These are phyloP conservation scores for Selaginella tamariscina DNA, from an alignment of 75 land plant species.

Conservation along the genomic window DNA sequence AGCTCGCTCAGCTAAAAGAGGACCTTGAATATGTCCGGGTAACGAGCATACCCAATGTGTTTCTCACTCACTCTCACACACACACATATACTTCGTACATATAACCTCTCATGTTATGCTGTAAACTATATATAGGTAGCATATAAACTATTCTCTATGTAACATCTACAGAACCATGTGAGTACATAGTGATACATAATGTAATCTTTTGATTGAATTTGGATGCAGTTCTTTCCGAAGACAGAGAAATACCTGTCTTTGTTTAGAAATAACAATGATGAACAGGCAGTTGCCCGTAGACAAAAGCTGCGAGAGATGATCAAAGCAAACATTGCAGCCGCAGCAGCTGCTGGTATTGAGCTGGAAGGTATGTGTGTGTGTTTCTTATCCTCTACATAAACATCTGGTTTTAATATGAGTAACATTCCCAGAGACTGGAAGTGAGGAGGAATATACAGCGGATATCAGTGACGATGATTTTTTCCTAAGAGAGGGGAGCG, in stretches of 20 bases:
- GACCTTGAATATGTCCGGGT: slow-evolving; percentile 97
- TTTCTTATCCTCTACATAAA: not conserved
- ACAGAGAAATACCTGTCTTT: slow-evolving; percentile 87
- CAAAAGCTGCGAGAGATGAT: slow-evolving; percentile 64
- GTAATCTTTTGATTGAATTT: not conserved
- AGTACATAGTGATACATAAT: too few species aligned
- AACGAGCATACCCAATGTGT: slow-evolving; percentile 27
- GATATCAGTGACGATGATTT: slow-evolving; percentile 89
- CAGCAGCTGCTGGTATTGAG: slow-evolving; percentile 91
- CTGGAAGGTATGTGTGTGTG: slow-evolving; percentile 55
- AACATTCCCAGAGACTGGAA: slow-evolving; percentile 75
- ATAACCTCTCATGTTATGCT: too few species aligned
- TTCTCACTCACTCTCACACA: too few species aligned
- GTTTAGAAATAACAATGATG: slow-evolving; percentile 65
- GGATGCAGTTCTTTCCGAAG: slow-evolving; percentile 98
- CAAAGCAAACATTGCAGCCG: slow-evolving; percentile 72
- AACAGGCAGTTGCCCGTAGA: slow-evolving; percentile 49
- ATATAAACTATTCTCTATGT: too few species aligned
- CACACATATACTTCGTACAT: too few species aligned
- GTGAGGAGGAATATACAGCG: slow-evolving; percentile 82
- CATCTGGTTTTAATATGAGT: too few species aligned
- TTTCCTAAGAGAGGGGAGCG: slow-evolving; percentile 21
- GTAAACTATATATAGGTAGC: too few species aligned
- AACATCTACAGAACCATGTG: too few species aligned
- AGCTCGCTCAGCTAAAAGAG: slow-evolving; percentile 70